phyloP scores from a whole-genome alignment of 768 basidiomycete genomes.

The Lentinula detonsa region DNA sequence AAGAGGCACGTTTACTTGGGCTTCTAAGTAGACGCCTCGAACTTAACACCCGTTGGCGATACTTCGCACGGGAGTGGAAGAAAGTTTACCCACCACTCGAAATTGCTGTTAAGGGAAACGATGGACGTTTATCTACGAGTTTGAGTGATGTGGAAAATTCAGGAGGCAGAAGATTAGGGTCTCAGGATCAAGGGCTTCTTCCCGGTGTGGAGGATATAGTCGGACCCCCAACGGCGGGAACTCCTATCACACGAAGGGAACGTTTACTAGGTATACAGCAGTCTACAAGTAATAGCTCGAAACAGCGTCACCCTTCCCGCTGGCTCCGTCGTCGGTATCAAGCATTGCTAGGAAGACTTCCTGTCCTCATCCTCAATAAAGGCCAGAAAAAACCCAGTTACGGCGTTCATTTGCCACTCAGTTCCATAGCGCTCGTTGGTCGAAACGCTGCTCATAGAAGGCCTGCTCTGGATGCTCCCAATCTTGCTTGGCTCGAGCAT shows the following conservation, averaged over 20 bases:
- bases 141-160: constrained; percentile 7
- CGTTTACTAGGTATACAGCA: constrained; percentile 3
- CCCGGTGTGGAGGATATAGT: constrained; percentile 42
- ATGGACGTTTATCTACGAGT: background rate
- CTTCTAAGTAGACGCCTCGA: constrained; percentile 69
- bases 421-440: constrained; percentile 9
- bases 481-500: constrained; percentile 30
- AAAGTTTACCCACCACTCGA: constrained; percentile 60
- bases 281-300: background rate
- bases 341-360: constrained; percentile 53
- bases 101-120: constrained; percentile 20
- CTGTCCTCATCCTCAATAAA: constrained; percentile 39
- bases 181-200: constrained; percentile 37
- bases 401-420: constrained; percentile 24
- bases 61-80: constrained; percentile 46
- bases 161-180: constrained; percentile 29
- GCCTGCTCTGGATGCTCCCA: constrained; percentile 22
- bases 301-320: constrained; percentile 22
- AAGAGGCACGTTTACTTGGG: constrained; percentile 56
- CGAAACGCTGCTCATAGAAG: constrained; percentile 12
- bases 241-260: constrained; percentile 29
- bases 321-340: constrained; percentile 54
- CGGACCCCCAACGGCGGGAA: constrained; percentile 22
- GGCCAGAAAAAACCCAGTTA: constrained; percentile 9
- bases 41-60: constrained; percentile 67